Conservation (phyloP, 257 asterid genomes). For the Solanum ossicruentum region DNA sequence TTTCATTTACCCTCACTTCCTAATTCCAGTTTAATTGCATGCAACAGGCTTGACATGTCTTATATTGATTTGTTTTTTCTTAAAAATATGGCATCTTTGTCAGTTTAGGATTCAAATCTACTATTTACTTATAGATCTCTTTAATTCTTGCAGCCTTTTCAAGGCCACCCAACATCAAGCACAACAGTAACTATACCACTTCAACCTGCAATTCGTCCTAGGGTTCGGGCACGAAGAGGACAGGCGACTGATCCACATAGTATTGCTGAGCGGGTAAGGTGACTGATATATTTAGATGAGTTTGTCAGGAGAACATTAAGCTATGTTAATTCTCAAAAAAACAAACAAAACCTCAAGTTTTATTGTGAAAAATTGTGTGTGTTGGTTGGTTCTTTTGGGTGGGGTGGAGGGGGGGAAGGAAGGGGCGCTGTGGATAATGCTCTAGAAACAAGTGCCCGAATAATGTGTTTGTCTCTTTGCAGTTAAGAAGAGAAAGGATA, state of each 20-base stretch:
- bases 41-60: neutral
- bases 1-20: neutral
- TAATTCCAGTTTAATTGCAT: neutral
- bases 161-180: conserved; percentile 49
- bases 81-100: neutral
- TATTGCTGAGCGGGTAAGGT: conserved; percentile 58
- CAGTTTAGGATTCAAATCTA: neutral
- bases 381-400: too few species aligned
- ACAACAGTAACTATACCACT: conserved; percentile 42
- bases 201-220: conserved; percentile 55
- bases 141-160: conserved; percentile 37
- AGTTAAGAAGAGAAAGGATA: conserved; percentile 75
- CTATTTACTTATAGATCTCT: neutral
- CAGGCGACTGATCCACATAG: conserved; percentile 29
- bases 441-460: neutral
- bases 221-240: conserved; percentile 76
- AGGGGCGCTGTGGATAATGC: neutral
- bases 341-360: neutral
- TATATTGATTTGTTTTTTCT: neutral
- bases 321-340: neutral
- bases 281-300: neutral
- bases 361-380: neutral
- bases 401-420: too few species aligned
- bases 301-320: neutral
- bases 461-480: conserved; percentile 11